Conservation (phyloP, 1,284 basidiomycete genomes). For the Austroboletus rostrupii region DNA sequence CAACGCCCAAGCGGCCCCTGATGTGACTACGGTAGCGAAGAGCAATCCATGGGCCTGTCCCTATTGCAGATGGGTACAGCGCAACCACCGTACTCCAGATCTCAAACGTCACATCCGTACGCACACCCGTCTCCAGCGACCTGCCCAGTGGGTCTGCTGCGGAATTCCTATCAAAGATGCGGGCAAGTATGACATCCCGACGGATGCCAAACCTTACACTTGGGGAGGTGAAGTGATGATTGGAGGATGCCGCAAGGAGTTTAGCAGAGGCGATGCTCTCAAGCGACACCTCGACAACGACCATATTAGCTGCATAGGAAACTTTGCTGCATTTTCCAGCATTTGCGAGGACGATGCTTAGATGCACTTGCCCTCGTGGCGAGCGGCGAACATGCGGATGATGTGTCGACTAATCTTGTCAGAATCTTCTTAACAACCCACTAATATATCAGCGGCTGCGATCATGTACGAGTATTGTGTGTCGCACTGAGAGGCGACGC, state of each 20-base stretch:
- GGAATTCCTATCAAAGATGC: slow-evolving; percentile 41
- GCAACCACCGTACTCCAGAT: slow-evolving; percentile 46
- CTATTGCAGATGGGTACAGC: slow-evolving; percentile 31
- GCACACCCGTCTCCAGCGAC: slow-evolving; percentile 37
- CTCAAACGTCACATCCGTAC: slow-evolving; percentile 51
- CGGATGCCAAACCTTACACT: slow-evolving; percentile 30
- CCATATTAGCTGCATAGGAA: slow-evolving; percentile 38
- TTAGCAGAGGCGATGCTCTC: slow-evolving; percentile 55
- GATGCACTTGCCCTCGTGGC: not conserved
- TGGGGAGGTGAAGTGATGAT: slow-evolving; percentile 34
- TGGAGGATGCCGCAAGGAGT: slow-evolving; percentile 48
- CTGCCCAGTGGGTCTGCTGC: slow-evolving; percentile 32
- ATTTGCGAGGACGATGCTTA: slow-evolving; percentile 25
- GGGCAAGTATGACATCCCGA: slow-evolving; percentile 24
- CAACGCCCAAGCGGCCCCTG: slow-evolving; percentile 34
- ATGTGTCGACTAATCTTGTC: slow-evolving; percentile 1
- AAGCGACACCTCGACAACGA: slow-evolving; percentile 49
- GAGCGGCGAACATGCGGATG: not conserved
- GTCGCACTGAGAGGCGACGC: not conserved
- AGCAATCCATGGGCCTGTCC: slow-evolving; percentile 32
- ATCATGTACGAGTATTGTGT: slow-evolving; percentile 14
- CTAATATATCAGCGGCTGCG: slow-evolving; percentile 1
- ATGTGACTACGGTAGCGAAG: slow-evolving; percentile 14
- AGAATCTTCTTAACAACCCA: not conserved
- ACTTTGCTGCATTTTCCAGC: slow-evolving; percentile 27